A percentile compares a stretch with the other conserved stretches of the same genome.
phyloP scores from a whole-genome alignment of 805 yeast species.

The Kuraishia ogatae region DNA sequence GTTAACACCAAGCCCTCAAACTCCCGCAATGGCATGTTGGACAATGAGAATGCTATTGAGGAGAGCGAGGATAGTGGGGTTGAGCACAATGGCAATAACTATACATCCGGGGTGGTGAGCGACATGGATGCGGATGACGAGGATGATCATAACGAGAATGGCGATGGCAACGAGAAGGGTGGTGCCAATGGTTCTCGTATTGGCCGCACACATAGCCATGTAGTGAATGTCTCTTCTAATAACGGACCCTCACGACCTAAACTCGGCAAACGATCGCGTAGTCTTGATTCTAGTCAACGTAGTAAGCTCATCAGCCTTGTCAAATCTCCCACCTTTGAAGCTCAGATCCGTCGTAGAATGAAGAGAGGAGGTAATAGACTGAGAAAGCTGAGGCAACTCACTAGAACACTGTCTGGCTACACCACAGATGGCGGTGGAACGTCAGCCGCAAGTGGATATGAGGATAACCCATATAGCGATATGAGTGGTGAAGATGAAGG shows the following conservation, averaged over 20 bases:
- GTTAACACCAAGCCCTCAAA: neutral
- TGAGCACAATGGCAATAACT: neutral
- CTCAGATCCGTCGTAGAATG: constrained; percentile 18
- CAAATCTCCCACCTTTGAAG: constrained; percentile 44
- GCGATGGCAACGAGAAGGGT: constrained; percentile 5
- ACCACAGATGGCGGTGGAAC: neutral
- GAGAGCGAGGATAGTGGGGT: neutral
- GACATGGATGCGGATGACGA: constrained; percentile 9
- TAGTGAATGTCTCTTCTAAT: neutral
- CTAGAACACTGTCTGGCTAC: neutral
- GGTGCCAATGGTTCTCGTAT: constrained; percentile 4
- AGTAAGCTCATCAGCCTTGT: constrained; percentile 7
- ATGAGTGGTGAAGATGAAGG: neutral
- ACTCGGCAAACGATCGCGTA: constrained; percentile 35
- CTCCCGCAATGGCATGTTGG: neutral
- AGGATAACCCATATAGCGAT: neutral
- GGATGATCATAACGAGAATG: constrained; percentile 9
- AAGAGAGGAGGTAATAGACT: neutral
- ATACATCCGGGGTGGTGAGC: constrained; percentile 2
- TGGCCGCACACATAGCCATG: constrained; percentile 15
- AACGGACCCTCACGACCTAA: constrained; percentile 14
- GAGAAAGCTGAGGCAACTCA: neutral
- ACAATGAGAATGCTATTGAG: neutral
- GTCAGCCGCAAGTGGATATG: neutral
- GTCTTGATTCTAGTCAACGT: constrained; percentile 26